phyloP scores from a whole-genome alignment of 169 alveolate genomes.

The Amoebophrya sp. region DNA sequence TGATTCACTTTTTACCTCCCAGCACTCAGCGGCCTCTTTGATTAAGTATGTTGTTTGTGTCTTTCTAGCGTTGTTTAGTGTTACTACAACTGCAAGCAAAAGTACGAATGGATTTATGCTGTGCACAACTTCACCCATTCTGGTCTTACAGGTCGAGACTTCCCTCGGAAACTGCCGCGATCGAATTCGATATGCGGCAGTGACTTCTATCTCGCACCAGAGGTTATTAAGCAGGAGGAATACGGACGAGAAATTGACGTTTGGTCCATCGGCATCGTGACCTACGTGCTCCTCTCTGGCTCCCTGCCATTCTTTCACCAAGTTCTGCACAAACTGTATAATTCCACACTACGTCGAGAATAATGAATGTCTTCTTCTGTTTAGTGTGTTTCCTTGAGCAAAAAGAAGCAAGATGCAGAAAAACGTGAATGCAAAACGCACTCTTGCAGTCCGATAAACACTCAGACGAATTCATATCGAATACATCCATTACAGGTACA shows the following conservation, averaged over 20 bases:
- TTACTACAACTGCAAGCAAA: too few relatives aligned
- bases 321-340: slow-evolving; percentile 44
- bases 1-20: too few relatives aligned
- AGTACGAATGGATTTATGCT: too few relatives aligned
- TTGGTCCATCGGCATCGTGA: slow-evolving; percentile 55
- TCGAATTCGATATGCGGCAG: slow-evolving; percentile 48
- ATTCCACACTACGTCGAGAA: neutral
- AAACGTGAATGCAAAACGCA: too few relatives aligned
- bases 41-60: too few relatives aligned
- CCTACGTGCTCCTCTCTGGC: slow-evolving; percentile 55
- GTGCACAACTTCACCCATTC: neutral
- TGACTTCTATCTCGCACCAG: slow-evolving; percentile 53
- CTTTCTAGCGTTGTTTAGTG: too few relatives aligned
- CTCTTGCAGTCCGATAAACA: too few relatives aligned
- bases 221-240: slow-evolving; percentile 52
- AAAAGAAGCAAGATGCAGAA: too few relatives aligned
- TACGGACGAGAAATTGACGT: slow-evolving; percentile 59
- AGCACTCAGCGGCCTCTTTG: too few relatives aligned
- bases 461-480: too few relatives aligned
- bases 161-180: slow-evolving; percentile 37
- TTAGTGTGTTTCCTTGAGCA: too few relatives aligned
- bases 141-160: neutral
- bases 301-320: slow-evolving; percentile 56
- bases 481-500: slow-evolving; percentile 39
- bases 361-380: too few relatives aligned